Conservation (phyloP, 768 basidiomycete genomes). For the Kwoniella mangroviensis region DNA sequence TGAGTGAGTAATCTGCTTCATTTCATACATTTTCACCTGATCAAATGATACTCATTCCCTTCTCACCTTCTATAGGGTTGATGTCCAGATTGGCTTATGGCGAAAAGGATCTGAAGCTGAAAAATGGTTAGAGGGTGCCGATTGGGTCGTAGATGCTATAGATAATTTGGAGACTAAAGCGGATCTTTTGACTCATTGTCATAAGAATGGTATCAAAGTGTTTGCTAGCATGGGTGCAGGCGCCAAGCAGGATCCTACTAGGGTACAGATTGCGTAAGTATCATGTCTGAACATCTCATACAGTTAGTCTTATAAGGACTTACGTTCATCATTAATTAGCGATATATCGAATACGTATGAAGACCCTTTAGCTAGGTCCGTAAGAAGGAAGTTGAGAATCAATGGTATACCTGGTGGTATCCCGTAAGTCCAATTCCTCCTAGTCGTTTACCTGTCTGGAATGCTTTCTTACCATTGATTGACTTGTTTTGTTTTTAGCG, state of each 20-base stretch:
- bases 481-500: too few species aligned
- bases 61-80: constrained; percentile 62
- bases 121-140: constrained; percentile 74
- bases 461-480: too few species aligned
- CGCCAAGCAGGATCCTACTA: constrained; percentile 90
- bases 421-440: too few species aligned
- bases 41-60: not conserved
- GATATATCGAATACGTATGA: constrained; percentile 92
- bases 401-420: constrained; percentile 59
- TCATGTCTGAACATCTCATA: not conserved
- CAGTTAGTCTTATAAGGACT: not conserved
- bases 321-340: constrained; percentile 56
- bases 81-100: constrained; percentile 83
- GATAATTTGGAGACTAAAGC: constrained; percentile 98
- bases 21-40: not conserved
- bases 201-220: constrained; percentile 77
- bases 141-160: constrained; percentile 98
- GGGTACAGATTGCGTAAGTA: constrained; percentile 75
- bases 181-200: constrained; percentile 87
- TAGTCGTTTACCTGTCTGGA: too few species aligned
- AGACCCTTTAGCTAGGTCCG: constrained; percentile 90
- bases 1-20: constrained; percentile 56
- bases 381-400: constrained; percentile 67
- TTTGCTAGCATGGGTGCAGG: constrained; percentile 98
- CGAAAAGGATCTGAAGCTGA: constrained; percentile 72